These are phyloP conservation scores for Pseudogymnoascus sp. DNA, from an alignment of 2,329 filamentous ascomycete species.

Conservation along the genomic window DNA sequence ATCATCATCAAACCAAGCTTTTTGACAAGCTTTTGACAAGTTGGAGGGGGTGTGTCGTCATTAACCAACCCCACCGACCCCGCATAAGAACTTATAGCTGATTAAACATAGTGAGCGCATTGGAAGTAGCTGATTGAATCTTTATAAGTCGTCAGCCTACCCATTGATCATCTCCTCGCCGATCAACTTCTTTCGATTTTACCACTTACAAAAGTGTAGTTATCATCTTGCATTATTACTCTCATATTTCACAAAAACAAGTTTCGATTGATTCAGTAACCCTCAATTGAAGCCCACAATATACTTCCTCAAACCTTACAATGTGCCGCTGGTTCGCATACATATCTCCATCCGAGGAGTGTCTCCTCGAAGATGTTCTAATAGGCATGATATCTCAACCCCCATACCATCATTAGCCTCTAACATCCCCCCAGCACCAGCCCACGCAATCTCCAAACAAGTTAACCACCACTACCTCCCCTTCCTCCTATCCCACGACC, in stretches of 20 bases:
- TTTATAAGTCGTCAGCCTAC: background rate
- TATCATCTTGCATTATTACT: background rate
- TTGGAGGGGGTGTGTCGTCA: background rate
- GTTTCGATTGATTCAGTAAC: background rate
- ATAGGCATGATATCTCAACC: slow-evolving; percentile 31
- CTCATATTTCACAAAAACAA: background rate
- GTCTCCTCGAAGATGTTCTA: slow-evolving; percentile 46
- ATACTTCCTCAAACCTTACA: slow-evolving; percentile 7
- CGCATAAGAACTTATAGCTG: background rate
- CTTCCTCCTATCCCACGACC: slow-evolving; percentile 37
- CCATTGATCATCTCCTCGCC: background rate
- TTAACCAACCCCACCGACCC: background rate
- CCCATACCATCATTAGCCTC: slow-evolving; percentile 14
- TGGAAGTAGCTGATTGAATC: background rate
- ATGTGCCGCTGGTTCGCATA: slow-evolving; percentile 50
- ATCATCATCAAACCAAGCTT: slow-evolving; percentile 2
- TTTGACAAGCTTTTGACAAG: background rate
- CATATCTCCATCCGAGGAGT: slow-evolving; percentile 42
- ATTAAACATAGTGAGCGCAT: background rate
- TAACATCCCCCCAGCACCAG: slow-evolving; percentile 20
- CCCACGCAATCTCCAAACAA: slow-evolving; percentile 37
- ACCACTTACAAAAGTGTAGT: background rate
- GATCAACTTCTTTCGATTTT: background rate
- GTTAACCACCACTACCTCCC: slow-evolving; percentile 46
- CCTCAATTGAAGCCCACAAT: background rate